A percentile compares a stretch with the other conserved stretches of the same genome.
Conservation (phyloP, 257 asterid genomes). For the Fraxinus anomala region DNA sequence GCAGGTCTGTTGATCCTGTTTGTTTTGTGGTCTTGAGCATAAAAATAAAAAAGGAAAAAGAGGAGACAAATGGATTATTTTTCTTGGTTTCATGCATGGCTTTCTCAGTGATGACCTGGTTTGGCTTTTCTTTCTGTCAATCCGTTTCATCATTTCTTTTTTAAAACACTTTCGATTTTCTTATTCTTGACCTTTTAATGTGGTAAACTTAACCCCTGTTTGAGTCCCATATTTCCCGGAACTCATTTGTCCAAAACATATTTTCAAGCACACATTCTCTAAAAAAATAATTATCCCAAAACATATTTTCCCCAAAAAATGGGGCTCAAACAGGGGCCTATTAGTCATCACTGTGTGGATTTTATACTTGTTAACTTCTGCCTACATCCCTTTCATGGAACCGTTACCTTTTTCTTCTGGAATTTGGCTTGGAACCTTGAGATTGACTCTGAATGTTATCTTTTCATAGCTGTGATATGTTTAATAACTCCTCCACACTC, state of each 20-base stretch:
- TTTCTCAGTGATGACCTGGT: neutral
- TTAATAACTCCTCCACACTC: neutral
- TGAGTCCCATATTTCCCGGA: too few species aligned
- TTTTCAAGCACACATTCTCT: too few species aligned
- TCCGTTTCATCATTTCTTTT: neutral
- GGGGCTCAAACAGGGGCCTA: neutral
- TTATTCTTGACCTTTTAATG: neutral
- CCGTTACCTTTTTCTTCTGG: neutral
- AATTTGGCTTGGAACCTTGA: neutral
- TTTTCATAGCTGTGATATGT: neutral
- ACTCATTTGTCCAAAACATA: too few species aligned
- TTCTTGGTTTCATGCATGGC: neutral
- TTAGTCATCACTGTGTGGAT: neutral
- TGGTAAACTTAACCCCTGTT: neutral
- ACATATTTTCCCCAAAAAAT: too few species aligned
- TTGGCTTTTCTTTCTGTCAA: neutral
- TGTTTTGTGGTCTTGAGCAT: neutral
- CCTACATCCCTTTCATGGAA: neutral
- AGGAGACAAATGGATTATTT: neutral
- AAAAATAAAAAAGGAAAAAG: neutral
- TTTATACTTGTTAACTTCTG: neutral
- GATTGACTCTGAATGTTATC: neutral
- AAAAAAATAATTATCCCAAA: too few species aligned
- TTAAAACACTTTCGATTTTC: neutral
- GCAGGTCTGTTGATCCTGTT: slow-evolving; percentile 51